phyloP scores from a whole-genome alignment of 768 basidiomycete species.

The Boletus rex-veris region DNA sequence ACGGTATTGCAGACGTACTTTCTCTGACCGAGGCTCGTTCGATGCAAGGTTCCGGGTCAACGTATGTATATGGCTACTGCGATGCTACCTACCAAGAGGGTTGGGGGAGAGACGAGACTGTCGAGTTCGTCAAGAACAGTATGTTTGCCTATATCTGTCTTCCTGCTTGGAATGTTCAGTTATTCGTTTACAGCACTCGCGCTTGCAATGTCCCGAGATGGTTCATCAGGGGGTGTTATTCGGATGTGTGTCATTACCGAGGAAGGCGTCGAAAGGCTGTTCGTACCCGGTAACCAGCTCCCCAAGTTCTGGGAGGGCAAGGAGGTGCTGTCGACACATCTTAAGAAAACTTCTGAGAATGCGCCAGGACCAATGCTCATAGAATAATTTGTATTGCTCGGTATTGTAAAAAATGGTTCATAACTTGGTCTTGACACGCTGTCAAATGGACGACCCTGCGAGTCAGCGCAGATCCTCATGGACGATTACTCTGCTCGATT shows the following conservation, averaged over 20 bases:
- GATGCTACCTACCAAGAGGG: constrained; percentile 96
- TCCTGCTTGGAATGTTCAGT: constrained; percentile 1
- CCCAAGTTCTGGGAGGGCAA: constrained; percentile 88
- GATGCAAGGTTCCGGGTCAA: constrained; percentile 80
- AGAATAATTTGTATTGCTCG: constrained; percentile 30
- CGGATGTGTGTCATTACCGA: constrained; percentile 97
- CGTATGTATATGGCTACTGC: constrained; percentile 98
- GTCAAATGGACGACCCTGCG: neutral
- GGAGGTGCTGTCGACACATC: constrained; percentile 54
- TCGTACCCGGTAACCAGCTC: constrained; percentile 86
- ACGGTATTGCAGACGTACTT: neutral
- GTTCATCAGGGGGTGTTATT: constrained; percentile 95
- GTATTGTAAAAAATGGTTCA: neutral
- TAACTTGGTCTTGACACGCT: neutral
- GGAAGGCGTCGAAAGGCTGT: constrained; percentile 86
- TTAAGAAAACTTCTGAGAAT: constrained; percentile 18
- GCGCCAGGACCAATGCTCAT: constrained; percentile 42
- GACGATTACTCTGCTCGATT: constrained; percentile 8
- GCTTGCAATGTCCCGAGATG: constrained; percentile 96
- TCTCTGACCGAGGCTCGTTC: neutral
- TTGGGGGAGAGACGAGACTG: constrained; percentile 84
- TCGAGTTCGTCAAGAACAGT: constrained; percentile 97
- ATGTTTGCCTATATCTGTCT: constrained; percentile 31
- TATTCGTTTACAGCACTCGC: constrained; percentile 61
- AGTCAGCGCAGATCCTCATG: neutral